Percentiles rank a stretch among this genome's conserved stretches.
Conservation (phyloP, 352 stramenopile genomes). For the Phytophthora sansomeana region DNA sequence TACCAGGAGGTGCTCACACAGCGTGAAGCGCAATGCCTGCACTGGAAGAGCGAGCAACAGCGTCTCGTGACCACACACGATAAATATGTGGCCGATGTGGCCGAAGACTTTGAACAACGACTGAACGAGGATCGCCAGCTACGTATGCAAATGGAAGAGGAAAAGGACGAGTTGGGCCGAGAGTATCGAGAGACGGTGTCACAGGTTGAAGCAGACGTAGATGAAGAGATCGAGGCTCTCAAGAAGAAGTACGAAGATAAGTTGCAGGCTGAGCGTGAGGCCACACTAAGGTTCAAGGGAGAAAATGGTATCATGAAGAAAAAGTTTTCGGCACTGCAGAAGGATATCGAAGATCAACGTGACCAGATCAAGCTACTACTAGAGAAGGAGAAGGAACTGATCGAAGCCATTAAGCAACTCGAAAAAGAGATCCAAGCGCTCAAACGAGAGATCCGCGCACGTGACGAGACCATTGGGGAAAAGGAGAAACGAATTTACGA, state of each 20-base stretch:
- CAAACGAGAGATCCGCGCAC: slow-evolving; percentile 95
- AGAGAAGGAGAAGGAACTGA: slow-evolving; percentile 90
- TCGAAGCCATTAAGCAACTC: slow-evolving; percentile 84
- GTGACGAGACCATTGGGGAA: slow-evolving; percentile 95
- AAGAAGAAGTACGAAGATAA: slow-evolving; percentile 92
- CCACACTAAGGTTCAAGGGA: slow-evolving; percentile 91
- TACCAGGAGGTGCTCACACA: slow-evolving; percentile 90
- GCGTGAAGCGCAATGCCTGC: slow-evolving; percentile 82
- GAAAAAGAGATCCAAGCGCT: slow-evolving; percentile 94
- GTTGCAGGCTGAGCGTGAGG: slow-evolving; percentile 85
- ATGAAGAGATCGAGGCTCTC: slow-evolving; percentile 88
- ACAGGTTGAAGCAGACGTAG: slow-evolving; percentile 87
- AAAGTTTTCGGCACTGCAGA: slow-evolving; percentile 91
- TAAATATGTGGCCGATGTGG: slow-evolving; percentile 90
- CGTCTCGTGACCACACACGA: slow-evolving; percentile 71
- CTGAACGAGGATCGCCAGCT: slow-evolving; percentile 88
- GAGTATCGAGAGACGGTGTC: slow-evolving; percentile 82
- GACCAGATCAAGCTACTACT: slow-evolving; percentile 90
- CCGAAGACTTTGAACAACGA: slow-evolving; percentile 92
- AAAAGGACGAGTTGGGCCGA: slow-evolving; percentile 84
- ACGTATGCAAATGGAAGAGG: slow-evolving; percentile 84
- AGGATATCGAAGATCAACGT: slow-evolving; percentile 93
- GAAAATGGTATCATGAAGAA: slow-evolving; percentile 96
- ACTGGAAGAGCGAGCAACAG: slow-evolving; percentile 77
- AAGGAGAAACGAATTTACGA: slow-evolving; percentile 97